Base-by-base conservation (phyloP, 2,329 filamentous ascomycete species). In the Pestalotiopsis sp. region DNA sequence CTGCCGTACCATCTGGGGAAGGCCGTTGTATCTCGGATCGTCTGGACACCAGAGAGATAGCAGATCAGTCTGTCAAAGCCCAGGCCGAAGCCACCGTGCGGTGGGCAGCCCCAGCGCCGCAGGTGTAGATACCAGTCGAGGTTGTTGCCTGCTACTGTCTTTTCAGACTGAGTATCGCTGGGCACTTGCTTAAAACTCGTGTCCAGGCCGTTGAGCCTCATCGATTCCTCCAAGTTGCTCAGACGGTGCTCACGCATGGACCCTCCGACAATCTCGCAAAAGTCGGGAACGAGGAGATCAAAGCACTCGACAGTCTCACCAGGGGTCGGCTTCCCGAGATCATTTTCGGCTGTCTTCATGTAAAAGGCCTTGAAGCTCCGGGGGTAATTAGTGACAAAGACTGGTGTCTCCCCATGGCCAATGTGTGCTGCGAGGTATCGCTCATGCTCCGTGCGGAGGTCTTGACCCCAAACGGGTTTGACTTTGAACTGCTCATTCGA, bases 361-460 rank as follows among this genome's bases (percentile, higher is more conserved):
- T 95, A 99, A 81, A 98, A 99, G 12, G 95, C 93, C 82, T 99
- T 99, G 78, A 96, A 90, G 62, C 86, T 84, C 72, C 89, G 89
- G n/a, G 96, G 96, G 77, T 98, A 99, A 79, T 98, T 87, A 14
- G 95, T 98, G 72, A 99, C 90, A 78, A 98, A 98, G 59, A 98
- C 86, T 7, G 96, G 96, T 62, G 87, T 82, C 72, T 79, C 79
- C 56, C 82, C 82, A 38, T 83, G 81, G 61, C 82, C 82, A n/a
- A 83, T 80, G 64, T 79, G 71, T 66, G 88, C 85, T 62, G 96
- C 94, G 66, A 99, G 86, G 78, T 91, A 97, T 77, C 90, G 93
- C 82, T 99, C 96, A 81, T 99, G 96, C 79, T 98, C 95, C 1
- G 95, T 92, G 75, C 96, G 93, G 38, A 99, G 86, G 23, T 93